Base-by-base conservation (phyloP, 176 grass and related monocot genomes). In the Canna indica region DNA sequence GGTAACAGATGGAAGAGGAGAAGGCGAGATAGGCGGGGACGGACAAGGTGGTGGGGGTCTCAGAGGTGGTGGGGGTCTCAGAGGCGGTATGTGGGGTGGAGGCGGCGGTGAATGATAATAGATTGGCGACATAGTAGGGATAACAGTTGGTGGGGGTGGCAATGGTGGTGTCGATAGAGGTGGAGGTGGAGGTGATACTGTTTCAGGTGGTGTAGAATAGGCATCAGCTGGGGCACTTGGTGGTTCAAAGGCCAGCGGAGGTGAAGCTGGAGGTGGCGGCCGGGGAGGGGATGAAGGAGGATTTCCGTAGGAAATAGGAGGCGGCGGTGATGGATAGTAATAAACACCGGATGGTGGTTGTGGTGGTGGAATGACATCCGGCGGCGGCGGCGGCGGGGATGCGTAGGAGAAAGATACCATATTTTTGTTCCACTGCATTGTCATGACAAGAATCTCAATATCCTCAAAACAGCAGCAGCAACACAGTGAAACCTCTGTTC, bases 51-150 rank as follows among this genome's bases (percentile, higher is more conserved):
- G 60, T 20, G 83, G 87, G 7, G 80, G 83, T 30, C 83, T 78
- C 70, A 9, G 68, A 32, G 83, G 68, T 26, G 87, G 87, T 7
- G 87, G 80, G 38, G 87, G 87, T 4, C 83, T 76, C 10, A 84
- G 27, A 78, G 31, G 12, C 75, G 66, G 29, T 76, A 79, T 66
- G 79, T 79, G 26, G 77, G 82, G 56, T 69, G 86, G 24, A 77
- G 81, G 10, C 79, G 85, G 20, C 5, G 69, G 76, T n/a, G n/a
- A n/a, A n/a, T n/a, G n/a, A n/a, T n/a, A n/a, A n/a, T n/a, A n/a
- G n/a, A n/a, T n/a, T n/a, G n/a, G n/a, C n/a, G n/a, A n/a, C n/a
- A n/a, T n/a, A n/a, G n/a, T n/a, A 76, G 3, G 61, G 6, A 72
- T 46, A 22, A 70, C 41, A 20, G 77, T 73, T 0, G 87, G 83